Evolutionary conservation across 2,329 filamentous ascomycete species (phyloP), one percentile per base, ranked within the genome.

Genomic region (Botrytis byssoidea): DNA sequence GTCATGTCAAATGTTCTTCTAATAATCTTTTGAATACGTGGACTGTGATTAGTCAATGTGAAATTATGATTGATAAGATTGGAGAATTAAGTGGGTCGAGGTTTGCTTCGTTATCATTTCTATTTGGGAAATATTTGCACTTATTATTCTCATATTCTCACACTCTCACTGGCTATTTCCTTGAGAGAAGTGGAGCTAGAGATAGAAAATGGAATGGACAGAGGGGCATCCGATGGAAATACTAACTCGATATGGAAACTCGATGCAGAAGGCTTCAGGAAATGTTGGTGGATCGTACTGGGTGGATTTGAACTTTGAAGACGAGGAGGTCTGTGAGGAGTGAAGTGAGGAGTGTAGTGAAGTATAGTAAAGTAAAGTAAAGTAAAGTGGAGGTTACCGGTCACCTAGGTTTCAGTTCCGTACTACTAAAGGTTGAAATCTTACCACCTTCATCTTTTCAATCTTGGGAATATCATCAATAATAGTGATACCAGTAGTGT

Each of bases 361-460:
- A 59, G n/a, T n/a, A n/a, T n/a, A n/a, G 29, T 59, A 7, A 37
- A 37, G 59, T 61, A 37, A 60, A 60, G 29, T 35, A 5, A 25
- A 37, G 29, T 20, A 12, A 22, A 61, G 59, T 40, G 59, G 59
- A 61, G 35, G 59, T 25, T 61, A 61, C 48, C 48, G 25, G 25
- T 55, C 48, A n/a, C 25, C 16, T n/a, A 55, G 25, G 25, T 55
- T 55, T 55, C 48, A n/a, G 25, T 55, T 55, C 48, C 48, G 48
- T 55, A 55, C 48, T 55, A 55, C 48, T 55, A 55, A 55, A 55
- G 48, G 48, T 55, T 65, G 18, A 65, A 65, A 65, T 65, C 63
- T 65, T 25, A 65, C 42, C 63, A 65, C n/a, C 42, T 65, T 65
- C n/a, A 10, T 2, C 40, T 46, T 46, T 63, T 65, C n/a, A 16